These are phyloP conservation scores for Cyberlindnera nakhonratchasimensis DNA, from an alignment of 805 yeast genomes.

Conservation along the genomic window DNA sequence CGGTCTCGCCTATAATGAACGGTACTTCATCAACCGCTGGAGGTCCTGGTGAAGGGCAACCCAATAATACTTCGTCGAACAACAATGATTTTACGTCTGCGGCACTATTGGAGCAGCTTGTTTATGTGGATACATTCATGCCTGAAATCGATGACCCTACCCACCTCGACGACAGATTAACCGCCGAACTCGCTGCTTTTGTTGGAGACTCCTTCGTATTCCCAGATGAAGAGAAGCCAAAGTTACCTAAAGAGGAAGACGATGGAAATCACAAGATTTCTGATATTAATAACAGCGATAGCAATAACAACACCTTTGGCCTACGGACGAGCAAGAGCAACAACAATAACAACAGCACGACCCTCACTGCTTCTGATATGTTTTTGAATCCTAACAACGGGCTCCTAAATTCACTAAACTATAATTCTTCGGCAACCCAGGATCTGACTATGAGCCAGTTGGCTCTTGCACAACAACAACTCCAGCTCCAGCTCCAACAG, in stretches of 20 bases:
- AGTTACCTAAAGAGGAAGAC: slow-evolving; percentile 17
- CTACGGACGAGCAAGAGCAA: background rate
- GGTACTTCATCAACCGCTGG: background rate
- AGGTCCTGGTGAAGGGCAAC: background rate
- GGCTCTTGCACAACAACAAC: background rate
- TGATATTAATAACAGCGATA: background rate
- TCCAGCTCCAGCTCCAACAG: too few relatives aligned
- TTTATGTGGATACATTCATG: slow-evolving; percentile 75
- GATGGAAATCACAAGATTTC: slow-evolving; percentile 7
- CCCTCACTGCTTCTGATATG: background rate
- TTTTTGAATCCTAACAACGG: slow-evolving; percentile 1
- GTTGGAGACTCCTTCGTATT: slow-evolving; percentile 78
- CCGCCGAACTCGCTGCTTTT: slow-evolving; percentile 73
- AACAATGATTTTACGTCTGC: slow-evolving; percentile 34
- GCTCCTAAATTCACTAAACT: background rate
- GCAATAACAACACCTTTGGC: background rate
- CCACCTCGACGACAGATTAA: slow-evolving; percentile 48
- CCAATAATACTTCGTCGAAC: slow-evolving; percentile 2
- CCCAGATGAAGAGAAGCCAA: slow-evolving; percentile 76
- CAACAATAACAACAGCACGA: background rate
- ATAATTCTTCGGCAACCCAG: background rate
- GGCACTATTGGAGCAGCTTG: slow-evolving; percentile 66
- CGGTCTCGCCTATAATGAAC: too few relatives aligned
- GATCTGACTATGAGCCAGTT: background rate
- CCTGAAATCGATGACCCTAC: slow-evolving; percentile 44